Evolutionary conservation across 495 filamentous ascomycete species (phyloP).

Genomic region (Pseudotulostoma volvatum): DNA sequence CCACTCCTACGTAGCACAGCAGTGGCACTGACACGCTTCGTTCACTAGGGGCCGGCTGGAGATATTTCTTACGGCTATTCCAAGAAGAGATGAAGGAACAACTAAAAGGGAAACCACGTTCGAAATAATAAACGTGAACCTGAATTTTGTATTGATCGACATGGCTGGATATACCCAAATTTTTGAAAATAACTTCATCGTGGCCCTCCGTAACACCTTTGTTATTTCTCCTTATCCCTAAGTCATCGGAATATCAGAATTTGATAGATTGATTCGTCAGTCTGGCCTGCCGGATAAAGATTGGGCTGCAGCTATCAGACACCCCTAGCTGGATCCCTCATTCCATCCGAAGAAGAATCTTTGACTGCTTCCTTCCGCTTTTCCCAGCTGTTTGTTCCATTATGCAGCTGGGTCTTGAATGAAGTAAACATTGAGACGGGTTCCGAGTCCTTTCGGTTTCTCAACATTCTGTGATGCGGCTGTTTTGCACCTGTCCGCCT

Average conservation of each 20-base stretch:
- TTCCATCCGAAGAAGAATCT: slow-evolving; percentile 31
- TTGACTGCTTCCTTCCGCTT: slow-evolving; percentile 15
- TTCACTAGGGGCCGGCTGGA: slow-evolving; percentile 12
- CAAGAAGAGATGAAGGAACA: slow-evolving; percentile 44
- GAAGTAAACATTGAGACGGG: not conserved
- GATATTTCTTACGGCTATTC: slow-evolving; percentile 37
- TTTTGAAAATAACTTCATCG: slow-evolving; percentile 19
- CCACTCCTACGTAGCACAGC: slow-evolving; percentile 1
- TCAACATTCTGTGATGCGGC: not conserved
- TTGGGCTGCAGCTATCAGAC: slow-evolving; percentile 29
- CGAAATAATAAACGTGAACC: slow-evolving; percentile 4
- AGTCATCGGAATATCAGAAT: not conserved
- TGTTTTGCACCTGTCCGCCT: no score
- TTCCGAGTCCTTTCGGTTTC: not conserved
- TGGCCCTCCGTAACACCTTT: not conserved
- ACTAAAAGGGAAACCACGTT: slow-evolving; percentile 28
- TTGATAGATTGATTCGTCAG: not conserved
- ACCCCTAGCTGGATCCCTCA: slow-evolving; percentile 33
- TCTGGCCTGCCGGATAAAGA: slow-evolving; percentile 24
- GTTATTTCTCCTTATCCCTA: not conserved
- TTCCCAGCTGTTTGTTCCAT: slow-evolving; percentile 13
- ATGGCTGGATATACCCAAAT: slow-evolving; percentile 4
- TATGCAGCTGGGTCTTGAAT: slow-evolving; percentile 13
- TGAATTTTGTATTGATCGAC: not conserved
- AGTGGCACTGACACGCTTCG: slow-evolving; percentile 4